Conservation (phyloP, 768 basidiomycete species). For the Lactarius akahatsu region DNA sequence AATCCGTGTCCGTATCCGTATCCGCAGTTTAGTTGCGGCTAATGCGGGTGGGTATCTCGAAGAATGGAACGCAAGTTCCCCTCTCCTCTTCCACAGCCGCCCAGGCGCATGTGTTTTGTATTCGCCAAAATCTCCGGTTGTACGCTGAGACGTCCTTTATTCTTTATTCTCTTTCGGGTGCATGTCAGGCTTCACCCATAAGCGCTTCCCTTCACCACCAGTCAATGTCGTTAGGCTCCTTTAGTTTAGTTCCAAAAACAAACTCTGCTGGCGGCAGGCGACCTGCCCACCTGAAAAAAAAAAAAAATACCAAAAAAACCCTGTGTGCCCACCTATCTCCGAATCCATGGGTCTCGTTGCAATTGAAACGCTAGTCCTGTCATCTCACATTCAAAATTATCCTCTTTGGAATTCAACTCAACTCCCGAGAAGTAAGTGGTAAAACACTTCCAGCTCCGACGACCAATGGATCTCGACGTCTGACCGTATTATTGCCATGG, state of each 20-base stretch:
- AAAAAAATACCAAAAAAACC: neutral
- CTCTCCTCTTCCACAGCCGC: slow-evolving; percentile 1
- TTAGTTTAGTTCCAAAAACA: slow-evolving; percentile 2
- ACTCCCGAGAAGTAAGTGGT: slow-evolving; percentile 21
- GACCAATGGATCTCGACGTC: slow-evolving; percentile 11
- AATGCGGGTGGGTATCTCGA: slow-evolving; percentile 8
- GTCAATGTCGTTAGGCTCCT: slow-evolving; percentile 4
- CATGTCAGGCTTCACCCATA: neutral
- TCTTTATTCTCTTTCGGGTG: neutral
- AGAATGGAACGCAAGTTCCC: slow-evolving; percentile 9
- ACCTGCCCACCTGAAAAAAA: neutral
- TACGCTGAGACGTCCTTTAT: neutral
- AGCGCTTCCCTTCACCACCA: neutral
- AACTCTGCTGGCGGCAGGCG: neutral
- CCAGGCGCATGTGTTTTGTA: neutral
- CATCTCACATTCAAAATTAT: slow-evolving; percentile 11
- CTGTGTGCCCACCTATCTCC: slow-evolving; percentile 12
- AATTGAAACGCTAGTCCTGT: slow-evolving; percentile 15
- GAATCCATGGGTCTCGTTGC: slow-evolving; percentile 22
- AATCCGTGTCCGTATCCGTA: slow-evolving; percentile 6
- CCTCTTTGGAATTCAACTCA: slow-evolving; percentile 23
- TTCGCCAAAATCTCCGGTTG: slow-evolving; percentile 12
- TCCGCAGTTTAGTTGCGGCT: slow-evolving; percentile 17
- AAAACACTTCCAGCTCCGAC: slow-evolving; percentile 22
- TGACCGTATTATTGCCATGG: slow-evolving; percentile 1